phyloP scores from a whole-genome alignment of 2,329 filamentous ascomycete species.

The Boeremia exigua region DNA sequence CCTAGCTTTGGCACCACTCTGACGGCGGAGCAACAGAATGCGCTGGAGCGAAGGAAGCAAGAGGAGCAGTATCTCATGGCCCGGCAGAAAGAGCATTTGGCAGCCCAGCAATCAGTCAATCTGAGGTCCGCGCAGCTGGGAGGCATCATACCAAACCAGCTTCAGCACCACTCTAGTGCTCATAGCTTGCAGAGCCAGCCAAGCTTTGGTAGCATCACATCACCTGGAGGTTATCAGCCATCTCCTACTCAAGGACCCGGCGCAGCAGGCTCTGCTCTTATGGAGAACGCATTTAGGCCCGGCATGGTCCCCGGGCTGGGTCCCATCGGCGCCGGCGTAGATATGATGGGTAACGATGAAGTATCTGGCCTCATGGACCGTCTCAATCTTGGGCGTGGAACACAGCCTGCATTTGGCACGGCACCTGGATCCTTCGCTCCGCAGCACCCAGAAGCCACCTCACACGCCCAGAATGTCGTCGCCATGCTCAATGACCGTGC shows the following conservation, averaged over 20 bases:
- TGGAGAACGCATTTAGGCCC: conserved; percentile 64
- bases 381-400: conserved; percentile 64
- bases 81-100: conserved; percentile 89
- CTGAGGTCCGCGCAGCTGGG: conserved; percentile 70
- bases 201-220: conserved; percentile 92
- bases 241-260: conserved; percentile 61
- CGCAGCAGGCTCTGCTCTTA: conserved; percentile 66
- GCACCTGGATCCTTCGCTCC: conserved; percentile 55
- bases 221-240: conserved; percentile 74
- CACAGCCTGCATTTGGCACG: conserved; percentile 54
- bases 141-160: conserved; percentile 61
- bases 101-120: conserved; percentile 80
- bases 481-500: conserved; percentile 67
- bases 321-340: conserved; percentile 53
- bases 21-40: conserved; percentile 97
- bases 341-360: conserved; percentile 65
- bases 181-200: conserved; percentile 97
- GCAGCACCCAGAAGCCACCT: conserved; percentile 54
- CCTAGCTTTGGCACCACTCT: conserved; percentile 95
- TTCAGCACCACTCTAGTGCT: conserved; percentile 93
- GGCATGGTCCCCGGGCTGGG: conserved; percentile 50
- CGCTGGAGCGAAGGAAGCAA: conserved; percentile 92
- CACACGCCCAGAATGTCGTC: conserved; percentile 63
- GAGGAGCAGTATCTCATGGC: conserved; percentile 98
- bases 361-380: conserved; percentile 69